Conservation (phyloP, 108 stramenopile genomes). For the Nitzschia putrida region DNA sequence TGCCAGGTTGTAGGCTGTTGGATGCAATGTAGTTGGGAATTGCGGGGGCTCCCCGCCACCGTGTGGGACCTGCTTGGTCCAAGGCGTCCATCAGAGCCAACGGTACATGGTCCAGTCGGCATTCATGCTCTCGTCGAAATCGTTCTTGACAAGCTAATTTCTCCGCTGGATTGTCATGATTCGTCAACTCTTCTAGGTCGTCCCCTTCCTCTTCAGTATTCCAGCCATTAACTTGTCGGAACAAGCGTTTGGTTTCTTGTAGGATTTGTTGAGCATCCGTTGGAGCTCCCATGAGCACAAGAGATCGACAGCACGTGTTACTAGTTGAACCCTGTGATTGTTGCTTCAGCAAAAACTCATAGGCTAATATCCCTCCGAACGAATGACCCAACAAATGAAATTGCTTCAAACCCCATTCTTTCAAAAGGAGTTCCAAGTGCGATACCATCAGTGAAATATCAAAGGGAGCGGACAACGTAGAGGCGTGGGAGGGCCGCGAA, state of each 20-base stretch:
- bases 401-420: slow-evolving; percentile 33
- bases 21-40: slow-evolving; percentile 47
- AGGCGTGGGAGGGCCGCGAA: slow-evolving; percentile 16
- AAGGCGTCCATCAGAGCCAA: slow-evolving; percentile 53
- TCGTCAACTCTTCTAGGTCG: slow-evolving; percentile 3
- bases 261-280: slow-evolving; percentile 39
- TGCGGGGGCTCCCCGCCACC: slow-evolving; percentile 55
- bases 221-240: slow-evolving; percentile 21
- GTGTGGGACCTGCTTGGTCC: slow-evolving; percentile 52
- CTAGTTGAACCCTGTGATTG: not conserved
- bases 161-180: not conserved
- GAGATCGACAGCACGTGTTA: slow-evolving; percentile 30
- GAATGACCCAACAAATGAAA: slow-evolving; percentile 61
- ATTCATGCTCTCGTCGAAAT: slow-evolving; percentile 66
- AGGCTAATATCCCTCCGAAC: slow-evolving; percentile 57
- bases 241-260: slow-evolving; percentile 35
- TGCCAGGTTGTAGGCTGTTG: not conserved
- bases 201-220: slow-evolving; percentile 30
- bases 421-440: slow-evolving; percentile 41
- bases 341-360: slow-evolving; percentile 39
- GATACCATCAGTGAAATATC: slow-evolving; percentile 40
- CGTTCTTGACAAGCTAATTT: slow-evolving; percentile 11
- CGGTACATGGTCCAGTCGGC: slow-evolving; percentile 52
- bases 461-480: slow-evolving; percentile 12
- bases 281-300: slow-evolving; percentile 59